Evolutionary conservation across 192 early-diverging fungal species (phyloP).

Genomic region (Oehlia diaphana): DNA sequence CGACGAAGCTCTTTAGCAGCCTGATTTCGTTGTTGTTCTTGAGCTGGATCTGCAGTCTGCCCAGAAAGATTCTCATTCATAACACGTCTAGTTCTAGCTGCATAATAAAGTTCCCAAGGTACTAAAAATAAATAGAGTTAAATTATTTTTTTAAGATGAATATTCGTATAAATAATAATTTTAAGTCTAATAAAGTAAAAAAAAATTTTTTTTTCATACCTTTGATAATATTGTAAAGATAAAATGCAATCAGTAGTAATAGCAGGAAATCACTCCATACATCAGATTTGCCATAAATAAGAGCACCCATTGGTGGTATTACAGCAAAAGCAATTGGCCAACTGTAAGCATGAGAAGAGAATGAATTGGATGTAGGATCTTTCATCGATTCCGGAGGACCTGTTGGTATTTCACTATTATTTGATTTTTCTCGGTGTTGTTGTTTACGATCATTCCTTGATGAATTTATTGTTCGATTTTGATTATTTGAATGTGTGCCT

Average conservation of each 20-base stretch:
- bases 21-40: conserved; percentile 33
- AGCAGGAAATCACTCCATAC: conserved; percentile 61
- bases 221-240: conserved; percentile 62
- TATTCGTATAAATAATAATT: background rate
- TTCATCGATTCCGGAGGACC: conserved; percentile 30
- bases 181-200: background rate
- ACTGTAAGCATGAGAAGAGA: conserved; percentile 45
- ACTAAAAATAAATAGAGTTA: conserved; percentile 37
- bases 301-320: conserved; percentile 53
- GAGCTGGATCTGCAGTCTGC: conserved; percentile 32
- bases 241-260: conserved; percentile 55
- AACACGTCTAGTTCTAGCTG: conserved; percentile 49
- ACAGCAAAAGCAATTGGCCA: conserved; percentile 64
- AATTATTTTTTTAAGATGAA: background rate
- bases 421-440: background rate
- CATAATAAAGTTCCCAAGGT: conserved; percentile 61
- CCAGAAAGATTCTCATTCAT: conserved; percentile 35
- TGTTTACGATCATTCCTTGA: background rate
- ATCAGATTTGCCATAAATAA: conserved; percentile 59
- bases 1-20: conserved; percentile 47
- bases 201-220: conserved; percentile 39
- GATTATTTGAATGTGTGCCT: background rate
- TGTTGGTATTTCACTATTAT: conserved; percentile 20
- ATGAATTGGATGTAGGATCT: conserved; percentile 33
- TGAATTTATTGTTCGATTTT: background rate